Evolutionary conservation across 2,329 filamentous ascomycete species (phyloP).

Genomic region (Colletotrichum simmondsii): DNA sequence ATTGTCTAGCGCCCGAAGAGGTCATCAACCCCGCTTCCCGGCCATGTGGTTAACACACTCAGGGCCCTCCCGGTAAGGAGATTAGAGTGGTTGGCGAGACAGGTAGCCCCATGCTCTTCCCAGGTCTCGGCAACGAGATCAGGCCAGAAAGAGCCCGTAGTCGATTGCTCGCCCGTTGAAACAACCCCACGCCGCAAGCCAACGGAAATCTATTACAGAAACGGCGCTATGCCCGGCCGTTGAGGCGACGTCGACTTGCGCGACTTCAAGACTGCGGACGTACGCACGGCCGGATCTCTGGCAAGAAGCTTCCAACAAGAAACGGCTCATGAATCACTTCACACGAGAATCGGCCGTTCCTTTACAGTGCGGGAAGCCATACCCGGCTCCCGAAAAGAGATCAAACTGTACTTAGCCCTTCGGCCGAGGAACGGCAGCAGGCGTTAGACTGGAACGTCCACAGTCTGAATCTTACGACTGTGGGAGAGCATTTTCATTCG

Average conservation of each 20-base stretch:
- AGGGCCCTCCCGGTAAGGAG: conserved; percentile 10
- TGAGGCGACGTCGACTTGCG: background rate
- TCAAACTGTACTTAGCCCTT: background rate
- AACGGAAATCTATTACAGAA: conserved; percentile 23
- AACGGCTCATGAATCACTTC: conserved; percentile 2
- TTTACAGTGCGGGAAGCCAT: background rate
- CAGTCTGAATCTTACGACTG: background rate
- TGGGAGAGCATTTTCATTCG: conserved; percentile 1
- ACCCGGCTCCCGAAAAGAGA: background rate
- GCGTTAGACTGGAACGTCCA: background rate
- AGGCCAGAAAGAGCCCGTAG: conserved; percentile 15
- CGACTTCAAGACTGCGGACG: conserved; percentile 2
- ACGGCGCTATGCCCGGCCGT: conserved; percentile 16
- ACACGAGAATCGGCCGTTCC: background rate
- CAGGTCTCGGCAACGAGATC: conserved; percentile 10
- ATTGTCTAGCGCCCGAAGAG: conserved; percentile 23
- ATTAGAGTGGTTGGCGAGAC: conserved; percentile 14
- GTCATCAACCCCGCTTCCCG: conserved; percentile 28
- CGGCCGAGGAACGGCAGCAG: background rate
- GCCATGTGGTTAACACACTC: conserved; percentile 19
- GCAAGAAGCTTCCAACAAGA: conserved; percentile 8
- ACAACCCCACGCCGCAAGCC: conserved; percentile 21
- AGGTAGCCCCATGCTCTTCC: conserved; percentile 18
- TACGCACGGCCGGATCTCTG: conserved; percentile 9
- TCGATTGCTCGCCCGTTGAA: conserved; percentile 27